Base-by-base conservation (phyloP, 805 yeast genomes). In the Schizosaccharomyces lindneri region DNA sequence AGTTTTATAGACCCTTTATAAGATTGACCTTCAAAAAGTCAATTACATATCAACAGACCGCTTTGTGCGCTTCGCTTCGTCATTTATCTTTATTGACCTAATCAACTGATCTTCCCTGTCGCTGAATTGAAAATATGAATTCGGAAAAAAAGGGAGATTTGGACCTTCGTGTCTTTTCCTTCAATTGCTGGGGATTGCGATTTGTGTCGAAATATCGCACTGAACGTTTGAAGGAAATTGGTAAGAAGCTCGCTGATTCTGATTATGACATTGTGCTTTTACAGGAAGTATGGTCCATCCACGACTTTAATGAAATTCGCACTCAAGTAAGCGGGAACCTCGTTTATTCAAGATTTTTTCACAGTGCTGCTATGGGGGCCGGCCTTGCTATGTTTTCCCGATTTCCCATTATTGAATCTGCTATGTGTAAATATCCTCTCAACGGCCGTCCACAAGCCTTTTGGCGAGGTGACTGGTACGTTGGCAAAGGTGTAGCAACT, bases 401-500 rank as follows among this genome's bases (percentile, higher is more conserved):
- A 65, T 79, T 85, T 64, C 96, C 97, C 2, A 87, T 93, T 46
- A 83, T 78, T 60, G 79, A 82, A 17, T 81, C 95, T 0, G 85
- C 84, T 68, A 71, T 93, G 59, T 84, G 85, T 68, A 74, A 95
- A 24, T 93, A 87, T 68, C 95, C 97, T 0, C 79, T 93, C 64
- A 93, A 90, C 70, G 98, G 98, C 1, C 75, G 96, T 61, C 95
- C 97, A 1, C 81, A 87, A 55, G 98, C 98, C 0, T 83, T 93
- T 65, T 84, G 80, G 74, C 75, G 97, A 63, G 98, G 98, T 46
- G 98, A 93, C 70, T 93, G 97, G 95, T 87, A 80, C 66, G 98
- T 93, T 27, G 98, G 98, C 7, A 93, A 93, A 69, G 79, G 90
- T 7, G 79, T 87, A 21, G 84, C 95, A 0, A 81, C 87, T 2